Evolutionary conservation across 352 stramenopile species (phyloP).

Genomic region (Pythium aristosporum): DNA sequence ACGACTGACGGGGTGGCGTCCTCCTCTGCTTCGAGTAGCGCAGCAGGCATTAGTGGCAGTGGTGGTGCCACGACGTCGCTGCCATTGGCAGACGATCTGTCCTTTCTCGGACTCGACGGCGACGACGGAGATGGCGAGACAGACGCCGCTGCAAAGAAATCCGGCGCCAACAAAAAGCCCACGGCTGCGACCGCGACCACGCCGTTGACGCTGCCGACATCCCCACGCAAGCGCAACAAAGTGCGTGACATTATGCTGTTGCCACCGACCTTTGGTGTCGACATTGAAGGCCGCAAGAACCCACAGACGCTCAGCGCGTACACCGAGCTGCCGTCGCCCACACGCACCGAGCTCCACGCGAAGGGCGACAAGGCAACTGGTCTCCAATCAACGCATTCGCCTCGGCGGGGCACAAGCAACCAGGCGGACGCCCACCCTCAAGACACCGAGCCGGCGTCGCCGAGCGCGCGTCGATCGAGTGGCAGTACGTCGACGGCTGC

Average conservation of each 20-base stretch:
- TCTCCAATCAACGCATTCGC: neutral
- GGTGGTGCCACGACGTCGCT: neutral
- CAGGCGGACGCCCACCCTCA: neutral
- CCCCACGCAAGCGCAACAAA: constrained; percentile 34
- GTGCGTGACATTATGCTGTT: constrained; percentile 64
- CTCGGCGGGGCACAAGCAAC: neutral
- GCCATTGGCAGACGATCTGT: constrained; percentile 20
- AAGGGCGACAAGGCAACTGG: constrained; percentile 21
- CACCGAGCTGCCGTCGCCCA: constrained; percentile 52
- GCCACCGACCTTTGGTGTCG: constrained; percentile 55
- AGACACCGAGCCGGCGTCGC: neutral
- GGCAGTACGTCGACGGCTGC: neutral
- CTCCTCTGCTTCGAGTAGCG: neutral
- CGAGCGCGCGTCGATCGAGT: constrained; percentile 5
- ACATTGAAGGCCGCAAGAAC: constrained; percentile 46
- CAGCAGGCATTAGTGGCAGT: neutral
- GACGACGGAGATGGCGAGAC: constrained; percentile 1
- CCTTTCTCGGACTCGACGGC: constrained; percentile 20
- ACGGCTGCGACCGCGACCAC: constrained; percentile 11
- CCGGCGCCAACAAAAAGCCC: neutral
- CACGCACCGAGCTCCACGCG: constrained; percentile 29
- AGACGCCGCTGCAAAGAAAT: neutral
- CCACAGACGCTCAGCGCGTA: constrained; percentile 35
- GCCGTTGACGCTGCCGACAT: constrained; percentile 2
- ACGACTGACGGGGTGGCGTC: too few relatives aligned